These are phyloP conservation scores for Rhododendron ferrugineum DNA, from an alignment of 148 eudicot species.

Conservation along the genomic window DNA sequence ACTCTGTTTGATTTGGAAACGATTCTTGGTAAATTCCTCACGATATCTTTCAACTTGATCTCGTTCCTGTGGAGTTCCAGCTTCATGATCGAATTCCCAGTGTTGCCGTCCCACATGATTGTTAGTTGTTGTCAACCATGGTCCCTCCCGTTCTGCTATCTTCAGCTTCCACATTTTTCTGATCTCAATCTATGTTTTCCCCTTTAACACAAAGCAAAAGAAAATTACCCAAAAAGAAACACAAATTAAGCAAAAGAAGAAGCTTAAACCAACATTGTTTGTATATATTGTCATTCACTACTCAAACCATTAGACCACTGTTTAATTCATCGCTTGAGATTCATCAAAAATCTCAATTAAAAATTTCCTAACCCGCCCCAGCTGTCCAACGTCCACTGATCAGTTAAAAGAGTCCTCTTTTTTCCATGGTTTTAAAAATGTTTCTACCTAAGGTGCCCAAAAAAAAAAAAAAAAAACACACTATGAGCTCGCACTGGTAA, in stretches of 20 bases:
- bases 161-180: conserved; percentile 51
- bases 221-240: no score
- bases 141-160: conserved; percentile 39
- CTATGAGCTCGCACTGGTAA: no score
- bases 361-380: no score
- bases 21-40: conserved; percentile 28
- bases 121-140: conserved; percentile 42
- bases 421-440: no score
- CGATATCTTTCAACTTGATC: conserved; percentile 37
- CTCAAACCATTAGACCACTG: background rate
- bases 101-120: conserved; percentile 48
- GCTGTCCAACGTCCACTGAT: no score
- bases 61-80: conserved; percentile 42
- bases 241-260: background rate
- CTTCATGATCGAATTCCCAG: conserved; percentile 51
- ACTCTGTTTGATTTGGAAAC: conserved; percentile 38
- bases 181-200: background rate
- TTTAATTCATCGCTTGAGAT: background rate
- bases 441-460: no score
- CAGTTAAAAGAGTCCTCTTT: no score
- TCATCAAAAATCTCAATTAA: no score
- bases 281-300: no score
- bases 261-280: background rate
- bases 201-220: background rate
- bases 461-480: no score